Base-by-base conservation (phyloP, 78 protist species). In the Dictyostelium brefeldianum region DNA sequence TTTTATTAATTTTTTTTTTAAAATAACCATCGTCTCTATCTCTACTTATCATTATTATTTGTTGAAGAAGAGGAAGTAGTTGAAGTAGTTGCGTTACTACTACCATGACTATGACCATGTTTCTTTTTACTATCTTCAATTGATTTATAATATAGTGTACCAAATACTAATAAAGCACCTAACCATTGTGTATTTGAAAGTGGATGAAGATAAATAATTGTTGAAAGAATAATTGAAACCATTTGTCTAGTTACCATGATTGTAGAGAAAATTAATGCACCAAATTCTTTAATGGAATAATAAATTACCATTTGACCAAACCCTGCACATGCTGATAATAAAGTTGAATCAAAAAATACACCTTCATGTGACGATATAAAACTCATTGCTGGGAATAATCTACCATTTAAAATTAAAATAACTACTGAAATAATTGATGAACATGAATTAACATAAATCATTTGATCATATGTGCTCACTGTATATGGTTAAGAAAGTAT, bases 391-490 rank as follows among this genome's bases (percentile, higher is more conserved):
- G 80, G 78, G 83, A 89, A 79, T 50, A 94, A 46, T 48, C 89
- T 14, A 6, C 75, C 81, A 36, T 78, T 54, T 12, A 56, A 22
- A 20, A 89, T 22, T 41, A 87, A 80, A n/a, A 65, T 56, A 46
- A 31, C 14, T 6, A 87, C 20, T 65, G 65, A n/a, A 71, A 87
- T 53, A 20, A 77, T 25, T 11, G 94, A 47, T 14, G 96, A 94
- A 51, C 83, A 73, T n/a, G 64, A 25, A 48, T 90, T 90, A 10
- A 94, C 96, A 82, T 89, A 94, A 29, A 94, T 83, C 96, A 94
- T 94, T 82, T 94, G 96, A 57, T 94, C 93, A 48, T 90, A 89
- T 4, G 96, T 89, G 15, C 92, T 73, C 94, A 94, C 71, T 67
- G 15, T 31, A 10, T 4, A 10, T 4, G 0, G n/a, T 18, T 31